Conservation (phyloP, 371 early-diverging fungal species). For the Mortierella sp. region DNA sequence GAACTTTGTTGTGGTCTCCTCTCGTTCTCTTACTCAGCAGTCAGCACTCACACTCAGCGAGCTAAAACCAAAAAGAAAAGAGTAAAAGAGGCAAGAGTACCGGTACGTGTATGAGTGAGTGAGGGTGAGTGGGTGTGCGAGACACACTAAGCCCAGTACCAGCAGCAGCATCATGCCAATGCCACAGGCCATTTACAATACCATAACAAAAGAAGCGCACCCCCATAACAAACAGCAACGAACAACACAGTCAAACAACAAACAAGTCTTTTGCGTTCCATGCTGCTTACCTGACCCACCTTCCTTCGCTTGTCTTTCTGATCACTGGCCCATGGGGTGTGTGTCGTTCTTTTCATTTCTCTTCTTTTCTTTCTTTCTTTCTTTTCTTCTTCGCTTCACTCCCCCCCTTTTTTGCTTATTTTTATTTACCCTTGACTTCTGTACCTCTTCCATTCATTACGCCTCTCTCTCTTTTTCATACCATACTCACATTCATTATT, state of each 20-base stretch:
- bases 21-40: conserved; percentile 4
- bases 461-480: not conserved
- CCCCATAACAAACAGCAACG: not conserved
- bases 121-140: too few species aligned
- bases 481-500: conserved; percentile 4
- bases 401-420: conserved; percentile 9
- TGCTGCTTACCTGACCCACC: not conserved
- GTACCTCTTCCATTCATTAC: not conserved
- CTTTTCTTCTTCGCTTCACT: not conserved
- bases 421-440: not conserved
- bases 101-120: not conserved
- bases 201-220: not conserved
- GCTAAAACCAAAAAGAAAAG: not conserved
- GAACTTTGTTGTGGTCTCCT: not conserved
- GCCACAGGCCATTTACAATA: too few species aligned
- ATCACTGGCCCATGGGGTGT: not conserved
- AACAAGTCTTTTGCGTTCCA: not conserved
- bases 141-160: too few species aligned
- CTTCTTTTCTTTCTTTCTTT: not conserved
- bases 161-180: too few species aligned
- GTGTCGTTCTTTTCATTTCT: not conserved
- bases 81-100: not conserved
- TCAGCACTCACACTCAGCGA: not conserved
- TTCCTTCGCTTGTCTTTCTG: not conserved
- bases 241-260: not conserved